Base-by-base conservation (phyloP, 1,284 basidiomycete species). In the Ustilago cynodontis region DNA sequence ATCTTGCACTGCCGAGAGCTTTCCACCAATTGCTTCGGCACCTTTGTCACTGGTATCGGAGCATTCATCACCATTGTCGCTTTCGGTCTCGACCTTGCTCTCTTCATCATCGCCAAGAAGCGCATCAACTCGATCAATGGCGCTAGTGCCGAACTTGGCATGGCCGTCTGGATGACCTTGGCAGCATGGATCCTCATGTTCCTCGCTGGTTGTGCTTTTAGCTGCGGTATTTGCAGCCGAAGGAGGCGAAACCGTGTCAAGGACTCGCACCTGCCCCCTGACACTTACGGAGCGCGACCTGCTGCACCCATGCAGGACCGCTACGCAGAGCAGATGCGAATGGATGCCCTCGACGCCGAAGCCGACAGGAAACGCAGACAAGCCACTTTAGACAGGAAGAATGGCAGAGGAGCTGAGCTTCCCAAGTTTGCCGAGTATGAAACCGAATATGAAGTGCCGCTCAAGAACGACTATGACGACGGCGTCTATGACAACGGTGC, bases 391-490 rank as follows among this genome's bases (percentile, higher is more conserved):
- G 63, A 71, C n/a, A 61, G 68, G 37, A 68, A 72, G 37, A 49
- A 54, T 13, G 24, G 22, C 13, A 61, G 43, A 20, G 53, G 51
- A 16, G 57, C 53, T 20, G 78, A 82, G 43, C 77, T 83, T n/a
- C 82, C 82, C 68, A 77, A 82, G 39, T 83, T 83, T 53, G 82
- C 81, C 35, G 80, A 79, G 45, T 83, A 82, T 59, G 80, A 80
- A 57, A 79, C 77, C 47, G 81, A 83, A 55, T 71, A 82, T 55
- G 79, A 77, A 59, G 59, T 81, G 14, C 82, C 82, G 7, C 75
- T 83, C 50, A 83, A 72, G 59, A 61, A 77, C 37, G 79, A 82
- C 51, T 82, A 82, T 37, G 78, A 80, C 24, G 65, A 78, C 13
- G 66, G 70, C 31, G 69, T 64, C 13, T 76, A 74, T 59, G 51